Evolutionary conservation across 1,284 basidiomycete species (phyloP), one percentile per base, ranked within the genome.

Genomic region (Malassezia globosa): DNA sequence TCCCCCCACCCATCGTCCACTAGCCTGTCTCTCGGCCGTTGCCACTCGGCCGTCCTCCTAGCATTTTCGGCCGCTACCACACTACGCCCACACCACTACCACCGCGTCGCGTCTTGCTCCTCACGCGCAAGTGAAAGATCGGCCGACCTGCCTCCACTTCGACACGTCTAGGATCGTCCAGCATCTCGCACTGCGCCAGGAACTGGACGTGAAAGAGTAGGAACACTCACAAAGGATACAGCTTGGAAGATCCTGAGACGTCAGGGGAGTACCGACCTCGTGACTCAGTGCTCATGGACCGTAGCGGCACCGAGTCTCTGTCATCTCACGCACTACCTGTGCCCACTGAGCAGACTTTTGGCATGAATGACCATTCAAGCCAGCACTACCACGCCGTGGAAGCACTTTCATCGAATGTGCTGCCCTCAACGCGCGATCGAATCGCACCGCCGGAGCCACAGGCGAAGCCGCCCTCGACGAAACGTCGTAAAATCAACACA

Each of bases 401-500:
- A 21, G 44, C 50, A 25, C 45, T 52, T 26, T 52, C 50, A 7
- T 52, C 50, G 14, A 52, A 52, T 16, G 45, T 52, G 19, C 36
- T 52, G 7, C 50, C 50, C 3, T 22, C 22, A 3, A 31, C 29
- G 29, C 50, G 50, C 8, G 50, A 52, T 10, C 44, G 50, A 7
- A 27, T 52, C 14, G 23, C 40, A 16, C 19, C 43, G 11, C 44
- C 45, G 11, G 50, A 52, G n/a, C 26, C 50, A 8, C 50, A 46
- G 31, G 13, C 29, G 16, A 52, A 52, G 29, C 44, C 50, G 27
- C 50, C 50, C 23, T 47, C 50, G 29, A 52, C 50, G 8, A 66
- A 67, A 40, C 51, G 65, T 1, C 58, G 65, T 35, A 67, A 67
- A 38, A 63, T 67, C 44, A 67, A 67, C 46, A 67, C 65, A 18